Base-by-base conservation (phyloP, 441 rosid genomes). In the Heliophila coronopifolia region DNA sequence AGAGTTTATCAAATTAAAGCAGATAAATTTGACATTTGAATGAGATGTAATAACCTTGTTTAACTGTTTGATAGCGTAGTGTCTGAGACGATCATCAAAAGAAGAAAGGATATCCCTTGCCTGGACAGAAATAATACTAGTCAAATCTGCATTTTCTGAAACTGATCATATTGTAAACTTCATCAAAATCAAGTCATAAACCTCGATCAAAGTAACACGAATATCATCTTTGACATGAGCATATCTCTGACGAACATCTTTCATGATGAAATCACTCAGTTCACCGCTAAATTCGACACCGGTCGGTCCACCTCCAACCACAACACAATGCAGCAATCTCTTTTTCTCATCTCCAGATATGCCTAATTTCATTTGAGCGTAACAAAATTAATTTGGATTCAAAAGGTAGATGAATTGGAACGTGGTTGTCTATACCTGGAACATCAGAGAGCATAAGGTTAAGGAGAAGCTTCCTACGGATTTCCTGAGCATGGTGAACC, bases 201-300 rank as follows among this genome's bases (percentile, higher is more conserved):
- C 97, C 95, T 91, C 95, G 12, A 91, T 87, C 30, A 91, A 83
- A 23, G 95, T 85, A 48, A 91, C 96, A 63, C 76, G 67, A 36
- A 87, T 66, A 49, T 81, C 28, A 28, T 83, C 91, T 71, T 83
- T 84, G 7, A 85, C 84, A 43, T 87, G 94, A 48, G 69, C 12
- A 52, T 71, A 81, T 54, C 76, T 65, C 53, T 84, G 82, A 0
- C 18, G 83, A 46, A 91, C 98, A 70, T 91, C 98, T 72, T 63
- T 87, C 83, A 71, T 64, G 67, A 91, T 91, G 56, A 91, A 91
- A 77, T 87, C 95, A 65, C 96, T 87, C 67, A 91, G 48, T 67
- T 91, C 96, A 50, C 94, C 94, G 3, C 96, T 87, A n/a, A 92
- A 87, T 66, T 92, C 96, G 2, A 87, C 96, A 10, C 98, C 96